A percentile compares a stretch with the other conserved stretches of the same genome.
Evolutionary conservation across 768 basidiomycete species (phyloP).

Genomic region (Termitomyces titanicus): DNA sequence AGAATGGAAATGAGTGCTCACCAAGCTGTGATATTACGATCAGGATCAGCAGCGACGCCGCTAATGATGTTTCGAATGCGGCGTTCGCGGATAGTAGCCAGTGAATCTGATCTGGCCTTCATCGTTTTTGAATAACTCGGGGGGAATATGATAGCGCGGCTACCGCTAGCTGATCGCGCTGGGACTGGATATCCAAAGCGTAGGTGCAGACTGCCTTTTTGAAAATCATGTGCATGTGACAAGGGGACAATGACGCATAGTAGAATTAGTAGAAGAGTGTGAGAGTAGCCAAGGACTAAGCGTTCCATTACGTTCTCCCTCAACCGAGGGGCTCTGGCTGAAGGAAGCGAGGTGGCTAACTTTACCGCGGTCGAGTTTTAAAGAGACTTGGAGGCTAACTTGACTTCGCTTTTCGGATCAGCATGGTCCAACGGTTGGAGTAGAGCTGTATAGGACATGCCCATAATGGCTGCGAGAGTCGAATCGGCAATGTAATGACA

Average conservation of each 20-base stretch:
- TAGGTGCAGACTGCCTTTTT: neutral
- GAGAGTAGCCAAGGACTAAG: conserved; percentile 12
- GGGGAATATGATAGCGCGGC: conserved; percentile 1
- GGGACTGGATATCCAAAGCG: neutral
- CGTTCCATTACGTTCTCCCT: conserved; percentile 9
- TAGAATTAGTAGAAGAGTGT: conserved; percentile 15
- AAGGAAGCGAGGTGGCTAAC: neutral
- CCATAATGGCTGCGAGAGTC: neutral
- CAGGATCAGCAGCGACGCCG: conserved; percentile 1
- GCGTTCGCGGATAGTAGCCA: conserved; percentile 13
- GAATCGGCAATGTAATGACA: neutral
- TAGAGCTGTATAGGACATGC: neutral
- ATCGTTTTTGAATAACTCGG: conserved; percentile 27
- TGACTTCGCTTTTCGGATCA: neutral
- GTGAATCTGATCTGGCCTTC: conserved; percentile 22
- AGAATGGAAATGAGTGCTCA: neutral
- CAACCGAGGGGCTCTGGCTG: neutral
- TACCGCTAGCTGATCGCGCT: neutral
- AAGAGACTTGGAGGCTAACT: conserved; percentile 1
- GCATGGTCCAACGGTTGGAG: neutral
- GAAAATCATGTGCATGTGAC: conserved; percentile 3
- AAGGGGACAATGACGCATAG: neutral
- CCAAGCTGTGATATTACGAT: conserved; percentile 15
- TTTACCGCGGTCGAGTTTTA: neutral
- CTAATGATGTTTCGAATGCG: conserved; percentile 14